Conservation (phyloP, 441 rosid species). For the Biscutella laevigata region DNA sequence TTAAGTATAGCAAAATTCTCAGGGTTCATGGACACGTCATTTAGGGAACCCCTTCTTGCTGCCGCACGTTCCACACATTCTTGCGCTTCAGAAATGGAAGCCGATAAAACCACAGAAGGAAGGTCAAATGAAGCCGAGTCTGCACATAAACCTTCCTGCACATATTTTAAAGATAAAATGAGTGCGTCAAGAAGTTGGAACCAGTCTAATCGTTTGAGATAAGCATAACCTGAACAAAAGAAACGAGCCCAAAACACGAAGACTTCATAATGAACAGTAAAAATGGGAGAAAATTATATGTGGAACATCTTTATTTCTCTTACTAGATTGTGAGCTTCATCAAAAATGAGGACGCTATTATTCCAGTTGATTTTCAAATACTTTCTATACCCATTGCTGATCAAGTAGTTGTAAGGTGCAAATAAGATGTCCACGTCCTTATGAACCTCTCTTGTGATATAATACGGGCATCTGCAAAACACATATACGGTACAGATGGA, state of each 20-base stretch:
- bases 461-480: conserved; percentile 79
- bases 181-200: background rate
- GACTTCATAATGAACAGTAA: conserved; percentile 1
- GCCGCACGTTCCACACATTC: conserved; percentile 67
- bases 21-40: conserved; percentile 64
- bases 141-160: conserved; percentile 88
- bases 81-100: conserved; percentile 88
- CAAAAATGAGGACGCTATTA: conserved; percentile 70
- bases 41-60: conserved; percentile 50
- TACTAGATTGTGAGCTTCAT: conserved; percentile 98
- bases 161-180: conserved; percentile 2
- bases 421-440: conserved; percentile 80
- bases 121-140: conserved; percentile 97
- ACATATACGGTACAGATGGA: conserved; percentile 15
- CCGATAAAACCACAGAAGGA: conserved; percentile 62
- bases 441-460: conserved; percentile 75
- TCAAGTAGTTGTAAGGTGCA: conserved; percentile 87
- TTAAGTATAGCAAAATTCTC: conserved; percentile 88
- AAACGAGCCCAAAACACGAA: background rate
- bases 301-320: conserved; percentile 26
- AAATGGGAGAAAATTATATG: background rate
- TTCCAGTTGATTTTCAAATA: conserved; percentile 59
- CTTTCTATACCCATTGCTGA: conserved; percentile 60
- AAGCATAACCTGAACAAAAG: background rate
- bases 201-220: background rate